Evolutionary conservation across 352 stramenopile genomes (phyloP), one percentile per base, ranked within the genome.

Genomic region (Globisporangium cederbergense): DNA sequence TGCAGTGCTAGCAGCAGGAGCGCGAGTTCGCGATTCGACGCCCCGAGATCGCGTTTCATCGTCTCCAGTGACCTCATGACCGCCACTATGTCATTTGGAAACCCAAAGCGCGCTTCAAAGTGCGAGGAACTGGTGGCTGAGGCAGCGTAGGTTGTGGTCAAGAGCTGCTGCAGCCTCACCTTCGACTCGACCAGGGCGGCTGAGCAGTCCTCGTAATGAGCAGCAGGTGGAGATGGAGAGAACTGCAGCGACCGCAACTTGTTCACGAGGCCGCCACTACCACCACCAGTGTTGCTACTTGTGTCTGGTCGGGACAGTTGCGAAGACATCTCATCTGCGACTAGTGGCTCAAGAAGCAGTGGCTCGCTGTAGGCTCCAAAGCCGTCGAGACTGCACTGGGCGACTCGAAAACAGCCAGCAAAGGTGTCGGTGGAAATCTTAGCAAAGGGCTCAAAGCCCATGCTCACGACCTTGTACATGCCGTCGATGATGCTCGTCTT

Each of bases 381-480:
- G 3, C 45, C 50, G 62, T 91, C 82, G 4, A 88, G 53, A 32
- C 79, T 91, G 61, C 79, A 89, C 46, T 74, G 60, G 7, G 72
- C 73, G n/a, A 90, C 79, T 0, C 82, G 80, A 30, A 91, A 60
- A 10, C 73, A 85, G 3, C 78, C 84, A 25, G 82, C 84, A 58
- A 81, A 91, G 0, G 82, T 64, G 7, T 79, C 67, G 13, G 77
- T 88, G 0, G 65, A 67, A 10, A 91, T 67, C 9, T 71, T 65
- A 0, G 74, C 57, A 22, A 74, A 81, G 1, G 71, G 75, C 45
- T 79, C 69, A 30, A 74, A 67, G 6, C 83, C 84, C 1, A 62
- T 66, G 62, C 91, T 79, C 3, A 78, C 76, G 9, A 87, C 64
- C 25, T 74, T 74, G 62, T 86, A 93, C 75, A 91, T 88, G 14